Evolutionary conservation across 208 protist genomes (phyloP).

Genomic region (Wallacemonas rigidus): DNA sequence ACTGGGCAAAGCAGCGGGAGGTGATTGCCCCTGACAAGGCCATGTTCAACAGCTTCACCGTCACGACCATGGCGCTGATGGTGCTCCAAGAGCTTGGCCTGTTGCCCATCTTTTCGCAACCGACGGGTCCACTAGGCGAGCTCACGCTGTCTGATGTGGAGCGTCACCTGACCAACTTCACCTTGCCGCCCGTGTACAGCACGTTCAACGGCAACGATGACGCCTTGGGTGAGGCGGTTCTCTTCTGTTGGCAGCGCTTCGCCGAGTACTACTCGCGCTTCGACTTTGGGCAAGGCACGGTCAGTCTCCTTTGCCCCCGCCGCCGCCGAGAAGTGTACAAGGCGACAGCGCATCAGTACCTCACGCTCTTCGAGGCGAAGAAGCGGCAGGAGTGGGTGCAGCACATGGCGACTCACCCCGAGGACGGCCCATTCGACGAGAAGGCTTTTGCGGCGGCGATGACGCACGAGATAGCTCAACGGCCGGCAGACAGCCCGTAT

Average conservation of each 20-base stretch:
- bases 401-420: constrained; percentile 39
- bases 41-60: constrained; percentile 91
- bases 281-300: constrained; percentile 76
- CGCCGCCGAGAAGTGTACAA: constrained; percentile 77
- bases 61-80: constrained; percentile 90
- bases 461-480: constrained; percentile 64
- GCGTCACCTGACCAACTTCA: constrained; percentile 40
- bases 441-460: constrained; percentile 59
- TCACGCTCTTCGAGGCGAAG: constrained; percentile 41
- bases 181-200: constrained; percentile 75
- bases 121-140: constrained; percentile 73
- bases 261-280: constrained; percentile 90
- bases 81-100: constrained; percentile 90
- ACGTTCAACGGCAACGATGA: constrained; percentile 79
- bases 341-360: constrained; percentile 49
- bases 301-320: constrained; percentile 85
- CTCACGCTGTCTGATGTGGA: constrained; percentile 70
- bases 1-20: constrained; percentile 84
- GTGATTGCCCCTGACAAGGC: constrained; percentile 80
- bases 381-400: constrained; percentile 68
- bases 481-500: constrained; percentile 52
- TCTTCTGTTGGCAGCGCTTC: constrained; percentile 80
- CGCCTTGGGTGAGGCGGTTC: constrained; percentile 82
- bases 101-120: constrained; percentile 68
- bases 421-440: constrained; percentile 56